Evolutionary conservation across 495 filamentous ascomycete species (phyloP).

Genomic region (Jackrogersella multiformis): DNA sequence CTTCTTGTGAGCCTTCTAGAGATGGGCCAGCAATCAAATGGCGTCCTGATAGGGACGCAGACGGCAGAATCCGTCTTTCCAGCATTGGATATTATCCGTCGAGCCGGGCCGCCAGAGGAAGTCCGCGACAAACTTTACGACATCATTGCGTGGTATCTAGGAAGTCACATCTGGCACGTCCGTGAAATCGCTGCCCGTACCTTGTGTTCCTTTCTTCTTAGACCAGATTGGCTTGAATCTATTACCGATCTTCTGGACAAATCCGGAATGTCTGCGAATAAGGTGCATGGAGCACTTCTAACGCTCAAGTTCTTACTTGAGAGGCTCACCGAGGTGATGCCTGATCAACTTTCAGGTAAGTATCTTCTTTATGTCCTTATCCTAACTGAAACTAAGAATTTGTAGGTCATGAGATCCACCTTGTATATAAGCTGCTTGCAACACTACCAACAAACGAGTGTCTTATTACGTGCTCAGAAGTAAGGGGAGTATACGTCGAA

Average conservation of each 20-base stretch:
- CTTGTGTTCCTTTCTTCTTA: conserved; percentile 69
- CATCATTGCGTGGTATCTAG: conserved; percentile 65
- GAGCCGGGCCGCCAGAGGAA: conserved; percentile 64
- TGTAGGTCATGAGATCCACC: conserved; percentile 31
- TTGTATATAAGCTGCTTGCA: conserved; percentile 19
- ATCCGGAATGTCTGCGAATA: conserved; percentile 47
- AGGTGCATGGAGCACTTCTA: conserved; percentile 74
- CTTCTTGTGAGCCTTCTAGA: conserved; percentile 74
- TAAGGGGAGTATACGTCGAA: conserved; percentile 54
- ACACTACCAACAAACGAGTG: conserved; percentile 20
- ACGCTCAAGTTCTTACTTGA: conserved; percentile 63
- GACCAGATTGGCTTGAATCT: conserved; percentile 59
- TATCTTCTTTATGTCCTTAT: background rate
- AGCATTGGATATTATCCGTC: conserved; percentile 81
- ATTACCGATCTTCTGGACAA: conserved; percentile 59
- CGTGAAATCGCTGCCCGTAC: conserved; percentile 90
- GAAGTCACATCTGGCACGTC: conserved; percentile 85
- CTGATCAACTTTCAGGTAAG: conserved; percentile 48
- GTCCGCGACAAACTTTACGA: conserved; percentile 54
- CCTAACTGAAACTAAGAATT: background rate
- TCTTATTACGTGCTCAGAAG: conserved; percentile 47
- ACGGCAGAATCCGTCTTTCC: conserved; percentile 84
- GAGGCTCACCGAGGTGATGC: conserved; percentile 53
- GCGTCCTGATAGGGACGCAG: conserved; percentile 48
- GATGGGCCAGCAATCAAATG: conserved; percentile 53